Evolutionary conservation across 441 rosid species (phyloP).

Genomic region (Capsella rubella): DNA sequence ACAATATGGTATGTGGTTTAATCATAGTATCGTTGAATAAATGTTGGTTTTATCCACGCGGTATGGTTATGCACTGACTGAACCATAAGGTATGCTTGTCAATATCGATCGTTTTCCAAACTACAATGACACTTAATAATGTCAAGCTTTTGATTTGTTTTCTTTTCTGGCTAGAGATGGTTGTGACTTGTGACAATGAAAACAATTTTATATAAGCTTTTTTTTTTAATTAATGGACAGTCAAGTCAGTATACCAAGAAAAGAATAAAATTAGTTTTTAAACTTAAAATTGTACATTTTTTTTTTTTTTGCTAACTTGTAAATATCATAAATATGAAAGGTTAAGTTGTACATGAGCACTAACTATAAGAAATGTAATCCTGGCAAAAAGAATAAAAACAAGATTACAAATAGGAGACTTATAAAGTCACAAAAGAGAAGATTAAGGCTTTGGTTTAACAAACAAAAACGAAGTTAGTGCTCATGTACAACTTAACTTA

Average conservation of each 20-base stretch:
- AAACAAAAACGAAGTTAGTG: no score
- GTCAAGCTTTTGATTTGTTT: background rate
- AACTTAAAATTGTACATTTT: no score
- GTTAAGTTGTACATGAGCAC: no score
- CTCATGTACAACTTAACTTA: no score
- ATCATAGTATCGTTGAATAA: background rate
- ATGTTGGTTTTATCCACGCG: background rate
- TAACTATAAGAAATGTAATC: no score
- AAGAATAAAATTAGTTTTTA: background rate
- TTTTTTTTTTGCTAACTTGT: no score
- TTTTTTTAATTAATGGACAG: background rate
- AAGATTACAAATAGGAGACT: no score
- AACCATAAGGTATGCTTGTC: background rate
- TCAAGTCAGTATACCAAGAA: background rate
- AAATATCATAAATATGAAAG: no score
- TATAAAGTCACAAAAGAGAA: no score
- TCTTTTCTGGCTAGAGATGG: background rate
- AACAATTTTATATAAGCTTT: background rate
- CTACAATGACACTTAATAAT: background rate
- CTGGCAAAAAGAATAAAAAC: no score
- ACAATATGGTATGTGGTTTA: background rate
- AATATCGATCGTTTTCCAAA: background rate
- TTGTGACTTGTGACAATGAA: background rate
- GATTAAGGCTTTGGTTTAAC: no score
- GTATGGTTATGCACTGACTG: background rate